Base-by-base conservation (phyloP, 1,284 basidiomycete genomes). In the Heterobasidion parviporum region DNA sequence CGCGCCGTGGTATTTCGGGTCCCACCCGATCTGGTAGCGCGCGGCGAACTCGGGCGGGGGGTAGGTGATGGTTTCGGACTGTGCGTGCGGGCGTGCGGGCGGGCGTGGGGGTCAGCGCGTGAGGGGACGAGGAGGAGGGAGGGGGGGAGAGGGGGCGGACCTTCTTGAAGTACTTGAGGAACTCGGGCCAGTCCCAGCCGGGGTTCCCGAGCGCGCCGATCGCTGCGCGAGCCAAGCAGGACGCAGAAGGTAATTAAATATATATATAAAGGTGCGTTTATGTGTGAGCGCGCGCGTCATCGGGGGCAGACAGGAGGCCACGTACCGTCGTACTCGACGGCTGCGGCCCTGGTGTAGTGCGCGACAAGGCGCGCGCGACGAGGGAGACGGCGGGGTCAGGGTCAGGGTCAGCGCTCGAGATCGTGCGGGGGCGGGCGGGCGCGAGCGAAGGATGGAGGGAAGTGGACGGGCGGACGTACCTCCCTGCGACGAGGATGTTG, bases 101-200 rank as follows among this genome's bases (percentile, higher is more conserved):
- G 16, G 16, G 16, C 3, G 15, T 1, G 35, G 18, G 15, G 8
- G 26, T 51, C 15, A 41, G 38, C 50, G 20, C 10, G 26, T 15
- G 32, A n/a, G n/a, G n/a, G n/a, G n/a, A n/a, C n/a, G n/a, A n/a
- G n/a, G n/a, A n/a, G n/a, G n/a, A n/a, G 14, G 32, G 20, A 34
- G 45, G 45, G 20, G 12, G 16, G 1, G 15, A 7, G 26, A 26
- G 9, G 26, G 20, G 7, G 6, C 16, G 15, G 6, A 51, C 50
- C 50, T 51, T 51, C 34, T 51, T 51, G 33, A 51, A 51, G 33
- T 51, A 51, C 20, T 51, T 51, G 14, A 51, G 33, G 50, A 51
- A 36, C 35, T 51, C 50, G n/a, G 26, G 12, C 50, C 50, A 51
- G 16, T 51, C 33, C 50, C 34, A 51, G 26, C 50, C 50, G 18